Evolutionary conservation across 106 monocot species (phyloP).

Genomic region (Acorus calamus): DNA sequence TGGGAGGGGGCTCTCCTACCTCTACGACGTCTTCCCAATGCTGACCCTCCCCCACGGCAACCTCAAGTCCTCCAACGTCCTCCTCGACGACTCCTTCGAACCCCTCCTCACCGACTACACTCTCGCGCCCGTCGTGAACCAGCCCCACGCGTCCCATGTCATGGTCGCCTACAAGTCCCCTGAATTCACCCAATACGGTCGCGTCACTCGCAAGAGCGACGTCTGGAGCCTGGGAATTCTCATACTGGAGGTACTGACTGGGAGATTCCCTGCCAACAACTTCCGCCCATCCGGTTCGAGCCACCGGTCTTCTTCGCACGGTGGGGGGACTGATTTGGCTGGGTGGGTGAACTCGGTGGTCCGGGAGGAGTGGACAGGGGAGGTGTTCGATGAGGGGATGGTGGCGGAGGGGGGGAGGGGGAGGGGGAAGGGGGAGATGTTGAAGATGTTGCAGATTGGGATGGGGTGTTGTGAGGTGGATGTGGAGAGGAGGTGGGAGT

Average conservation of each 20-base stretch:
- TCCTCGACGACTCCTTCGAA: conserved; percentile 34
- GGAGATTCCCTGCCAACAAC: conserved; percentile 59
- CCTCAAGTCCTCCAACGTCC: conserved; percentile 84
- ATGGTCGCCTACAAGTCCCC: conserved; percentile 89
- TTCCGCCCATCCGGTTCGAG: conserved; percentile 5
- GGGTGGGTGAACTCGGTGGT: conserved; percentile 54
- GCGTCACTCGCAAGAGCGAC: conserved; percentile 65
- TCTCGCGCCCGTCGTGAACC: conserved; percentile 59
- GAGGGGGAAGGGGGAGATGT: conserved; percentile 33
- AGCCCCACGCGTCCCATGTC: conserved; percentile 23
- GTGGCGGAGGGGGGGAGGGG: neutral
- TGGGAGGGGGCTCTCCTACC: conserved; percentile 50
- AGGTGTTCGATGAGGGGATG: conserved; percentile 56
- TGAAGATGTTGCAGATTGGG: conserved; percentile 49
- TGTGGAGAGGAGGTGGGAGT: conserved; percentile 37
- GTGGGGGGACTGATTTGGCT: conserved; percentile 23
- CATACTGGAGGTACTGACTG: conserved; percentile 73
- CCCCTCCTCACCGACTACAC: conserved; percentile 70
- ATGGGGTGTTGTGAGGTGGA: conserved; percentile 55
- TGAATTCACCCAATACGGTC: conserved; percentile 23
- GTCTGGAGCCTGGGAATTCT: conserved; percentile 84
- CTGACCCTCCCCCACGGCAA: conserved; percentile 66
- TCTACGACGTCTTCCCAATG: conserved; percentile 56
- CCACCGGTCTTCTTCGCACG: neutral
- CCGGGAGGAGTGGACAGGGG: conserved; percentile 18